Evolutionary conservation across 2,329 filamentous ascomycete species (phyloP).

Genomic region (Raffaelea ambrosiae): DNA sequence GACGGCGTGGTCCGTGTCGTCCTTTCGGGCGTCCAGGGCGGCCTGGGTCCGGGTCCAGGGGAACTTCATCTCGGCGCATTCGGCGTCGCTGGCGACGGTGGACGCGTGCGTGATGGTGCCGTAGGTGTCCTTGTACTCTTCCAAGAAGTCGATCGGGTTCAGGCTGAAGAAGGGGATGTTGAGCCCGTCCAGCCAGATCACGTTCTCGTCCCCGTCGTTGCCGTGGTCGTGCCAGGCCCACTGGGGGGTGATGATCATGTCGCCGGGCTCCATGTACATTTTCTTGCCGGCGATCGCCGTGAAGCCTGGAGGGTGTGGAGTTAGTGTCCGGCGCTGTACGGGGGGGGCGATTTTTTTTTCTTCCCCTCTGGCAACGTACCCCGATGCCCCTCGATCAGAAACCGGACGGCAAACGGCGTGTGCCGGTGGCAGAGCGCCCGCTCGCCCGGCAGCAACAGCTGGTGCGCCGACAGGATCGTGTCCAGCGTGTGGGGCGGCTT

Average conservation of each 20-base stretch:
- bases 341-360: slow-evolving; percentile 17
- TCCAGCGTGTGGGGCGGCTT: slow-evolving; percentile 44
- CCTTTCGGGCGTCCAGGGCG: slow-evolving; percentile 26
- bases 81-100: slow-evolving; percentile 24
- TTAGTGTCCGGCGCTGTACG: too few relatives aligned
- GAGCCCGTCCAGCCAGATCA: slow-evolving; percentile 51
- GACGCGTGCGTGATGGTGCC: slow-evolving; percentile 4
- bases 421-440: slow-evolving; percentile 47
- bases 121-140: slow-evolving; percentile 35
- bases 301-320: too few relatives aligned
- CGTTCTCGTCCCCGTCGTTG: slow-evolving; percentile 43
- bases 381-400: slow-evolving; percentile 43
- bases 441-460: slow-evolving; percentile 48
- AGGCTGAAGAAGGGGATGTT: slow-evolving; percentile 43
- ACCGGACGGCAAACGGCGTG: slow-evolving; percentile 46
- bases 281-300: slow-evolving; percentile 47
- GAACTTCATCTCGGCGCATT: slow-evolving; percentile 26
- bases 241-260: slow-evolving; percentile 47
- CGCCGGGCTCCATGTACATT: slow-evolving; percentile 41
- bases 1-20: slow-evolving; percentile 18
- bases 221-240: slow-evolving; percentile 55
- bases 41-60: slow-evolving; percentile 11
- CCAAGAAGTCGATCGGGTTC: slow-evolving; percentile 44
- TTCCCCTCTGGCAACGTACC: background rate
- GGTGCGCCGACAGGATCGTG: slow-evolving; percentile 47